phyloP scores from a whole-genome alignment of 768 basidiomycete species.

The Podaxis rugospora region DNA sequence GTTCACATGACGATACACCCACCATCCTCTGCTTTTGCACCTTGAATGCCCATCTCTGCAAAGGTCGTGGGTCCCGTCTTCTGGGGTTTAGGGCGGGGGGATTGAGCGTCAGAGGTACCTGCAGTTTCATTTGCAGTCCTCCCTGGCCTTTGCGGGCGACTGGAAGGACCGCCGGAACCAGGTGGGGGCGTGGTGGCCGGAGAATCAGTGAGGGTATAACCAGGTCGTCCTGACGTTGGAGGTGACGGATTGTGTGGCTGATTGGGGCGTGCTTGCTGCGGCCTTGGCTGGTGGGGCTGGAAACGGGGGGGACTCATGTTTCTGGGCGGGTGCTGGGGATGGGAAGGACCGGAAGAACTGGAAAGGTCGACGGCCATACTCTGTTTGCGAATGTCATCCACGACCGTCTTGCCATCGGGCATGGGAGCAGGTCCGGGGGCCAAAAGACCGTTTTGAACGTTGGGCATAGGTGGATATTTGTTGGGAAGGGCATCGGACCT shows the following conservation, averaged over 20 bases:
- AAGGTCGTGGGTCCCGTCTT: slow-evolving; percentile 44
- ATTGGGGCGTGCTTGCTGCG: slow-evolving; percentile 19
- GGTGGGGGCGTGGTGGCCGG: not conserved
- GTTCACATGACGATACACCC: slow-evolving; percentile 83
- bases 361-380: not conserved
- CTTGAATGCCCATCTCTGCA: slow-evolving; percentile 90
- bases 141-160: not conserved
- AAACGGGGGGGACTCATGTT: not conserved
- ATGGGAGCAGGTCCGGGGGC: slow-evolving; percentile 10
- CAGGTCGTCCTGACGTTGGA: slow-evolving; percentile 3
- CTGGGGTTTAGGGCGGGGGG: slow-evolving; percentile 10
- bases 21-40: slow-evolving; percentile 72
- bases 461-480: not conserved
- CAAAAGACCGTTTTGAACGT: slow-evolving; percentile 3
- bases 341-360: not conserved
- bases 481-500: slow-evolving; percentile 28
- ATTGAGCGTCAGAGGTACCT: not conserved
- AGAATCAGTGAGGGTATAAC: slow-evolving; percentile 7
- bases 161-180: not conserved
- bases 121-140: not conserved
- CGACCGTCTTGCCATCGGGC: slow-evolving; percentile 38
- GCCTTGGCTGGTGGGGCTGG: slow-evolving; percentile 16
- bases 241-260: slow-evolving; percentile 16
- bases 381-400: slow-evolving; percentile 52
- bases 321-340: not conserved